Conservation (phyloP, 2,329 filamentous ascomycete species). For the Epichloe sibirici region DNA sequence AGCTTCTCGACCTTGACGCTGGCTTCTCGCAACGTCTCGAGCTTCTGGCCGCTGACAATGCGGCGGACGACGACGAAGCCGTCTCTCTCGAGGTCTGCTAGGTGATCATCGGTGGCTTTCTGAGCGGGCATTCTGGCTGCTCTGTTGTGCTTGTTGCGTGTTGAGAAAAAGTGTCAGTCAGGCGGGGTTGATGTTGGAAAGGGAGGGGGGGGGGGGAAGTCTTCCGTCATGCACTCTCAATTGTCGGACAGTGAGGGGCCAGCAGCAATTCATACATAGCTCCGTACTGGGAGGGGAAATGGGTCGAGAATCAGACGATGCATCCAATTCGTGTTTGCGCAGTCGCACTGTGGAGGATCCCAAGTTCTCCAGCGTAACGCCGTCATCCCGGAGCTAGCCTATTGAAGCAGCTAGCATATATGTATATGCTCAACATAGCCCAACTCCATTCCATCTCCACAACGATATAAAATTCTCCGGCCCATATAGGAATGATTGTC, state of each 20-base stretch:
- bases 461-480: background rate
- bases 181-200: too few relatives aligned
- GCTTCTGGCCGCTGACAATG: constrained; percentile 43
- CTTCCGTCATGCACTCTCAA: too few relatives aligned
- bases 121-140: constrained; percentile 9
- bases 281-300: too few relatives aligned
- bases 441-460: background rate
- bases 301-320: too few relatives aligned
- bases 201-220: too few relatives aligned
- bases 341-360: background rate
- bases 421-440: too few relatives aligned
- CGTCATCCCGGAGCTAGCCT: too few relatives aligned
- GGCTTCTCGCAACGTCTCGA: constrained; percentile 48
- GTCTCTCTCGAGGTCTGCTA: constrained; percentile 48
- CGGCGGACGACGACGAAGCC: constrained; percentile 66
- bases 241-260: too few relatives aligned
- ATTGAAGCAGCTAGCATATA: too few relatives aligned
- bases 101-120: constrained; percentile 6
- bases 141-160: background rate
- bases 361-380: too few relatives aligned
- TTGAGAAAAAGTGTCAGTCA: background rate
- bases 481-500: background rate
- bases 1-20: constrained; percentile 43
- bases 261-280: too few relatives aligned
- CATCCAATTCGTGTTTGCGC: too few relatives aligned